These are phyloP conservation scores for Sporothrix humicola DNA, from an alignment of 2,329 filamentous ascomycete species.

Conservation along the genomic window DNA sequence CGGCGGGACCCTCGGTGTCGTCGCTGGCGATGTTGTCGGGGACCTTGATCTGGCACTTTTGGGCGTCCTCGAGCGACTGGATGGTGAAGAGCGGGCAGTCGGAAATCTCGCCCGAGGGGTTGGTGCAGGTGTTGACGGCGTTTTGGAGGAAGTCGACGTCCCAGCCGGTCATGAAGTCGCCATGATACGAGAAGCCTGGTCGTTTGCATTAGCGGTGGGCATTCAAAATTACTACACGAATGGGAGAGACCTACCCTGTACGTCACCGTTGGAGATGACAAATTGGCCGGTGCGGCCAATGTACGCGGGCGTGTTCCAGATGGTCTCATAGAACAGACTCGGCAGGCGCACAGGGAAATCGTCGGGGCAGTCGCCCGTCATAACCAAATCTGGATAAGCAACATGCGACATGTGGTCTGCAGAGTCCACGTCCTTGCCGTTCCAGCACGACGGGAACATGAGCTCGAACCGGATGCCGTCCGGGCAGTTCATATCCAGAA, in stretches of 20 bases:
- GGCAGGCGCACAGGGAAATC: constrained; percentile 71
- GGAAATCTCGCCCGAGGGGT: constrained; percentile 67
- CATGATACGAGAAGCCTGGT: constrained; percentile 76
- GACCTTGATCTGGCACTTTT: constrained; percentile 66
- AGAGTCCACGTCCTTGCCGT: constrained; percentile 67
- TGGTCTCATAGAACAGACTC: constrained; percentile 83
- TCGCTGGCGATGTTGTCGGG: constrained; percentile 64
- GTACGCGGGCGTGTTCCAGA: constrained; percentile 76
- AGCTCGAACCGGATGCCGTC: constrained; percentile 82
- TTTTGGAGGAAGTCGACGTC: constrained; percentile 69
- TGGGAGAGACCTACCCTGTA: constrained; percentile 59
- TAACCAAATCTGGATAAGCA: constrained; percentile 77
- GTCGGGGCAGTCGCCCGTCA: constrained; percentile 75
- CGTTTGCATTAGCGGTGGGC: neutral
- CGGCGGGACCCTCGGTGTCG: constrained; percentile 59
- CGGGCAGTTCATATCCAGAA: constrained; percentile 79
- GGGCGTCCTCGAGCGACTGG: constrained; percentile 60
- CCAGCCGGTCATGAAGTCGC: constrained; percentile 83
- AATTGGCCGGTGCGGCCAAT: constrained; percentile 69
- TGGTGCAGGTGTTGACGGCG: constrained; percentile 78
- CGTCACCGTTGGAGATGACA: constrained; percentile 78
- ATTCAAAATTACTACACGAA: neutral
- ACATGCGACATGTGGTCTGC: constrained; percentile 68
- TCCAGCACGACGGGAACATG: constrained; percentile 91
- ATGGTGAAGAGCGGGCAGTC: constrained; percentile 80